These are phyloP conservation scores for Fusarium buxicola DNA, from an alignment of 2,329 filamentous ascomycete genomes.

Conservation along the genomic window DNA sequence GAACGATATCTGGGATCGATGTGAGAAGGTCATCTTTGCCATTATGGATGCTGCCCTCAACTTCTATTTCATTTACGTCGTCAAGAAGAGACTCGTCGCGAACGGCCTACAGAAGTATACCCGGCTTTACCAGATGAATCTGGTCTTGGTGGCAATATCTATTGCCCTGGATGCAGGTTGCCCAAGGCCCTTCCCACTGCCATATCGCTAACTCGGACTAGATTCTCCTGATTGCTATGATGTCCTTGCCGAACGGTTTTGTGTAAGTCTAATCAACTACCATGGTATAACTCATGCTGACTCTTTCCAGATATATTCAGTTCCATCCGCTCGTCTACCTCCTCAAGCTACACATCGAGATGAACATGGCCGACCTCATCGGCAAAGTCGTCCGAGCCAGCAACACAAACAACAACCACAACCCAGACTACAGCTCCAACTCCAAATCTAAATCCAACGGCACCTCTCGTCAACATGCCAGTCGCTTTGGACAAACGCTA, in stretches of 20 bases:
- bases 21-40: slow-evolving; percentile 61
- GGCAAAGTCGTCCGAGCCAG: slow-evolving; percentile 45
- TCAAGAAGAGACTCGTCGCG: slow-evolving; percentile 58
- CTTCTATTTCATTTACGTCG: slow-evolving; percentile 58
- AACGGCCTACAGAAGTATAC: slow-evolving; percentile 63
- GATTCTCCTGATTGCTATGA: slow-evolving; percentile 44
- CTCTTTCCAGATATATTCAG: slow-evolving; percentile 36
- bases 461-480: slow-evolving; percentile 20
- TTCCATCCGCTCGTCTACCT: slow-evolving; percentile 47
- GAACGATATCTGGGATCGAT: slow-evolving; percentile 63
- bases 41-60: slow-evolving; percentile 61
- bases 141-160: slow-evolving; percentile 45
- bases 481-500: slow-evolving; percentile 33
- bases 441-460: slow-evolving; percentile 34
- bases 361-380: slow-evolving; percentile 48
- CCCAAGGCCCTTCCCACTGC: too few species aligned
- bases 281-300: background rate
- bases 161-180: slow-evolving; percentile 44
- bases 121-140: slow-evolving; percentile 55
- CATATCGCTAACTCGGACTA: slow-evolving; percentile 4
- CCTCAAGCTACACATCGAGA: slow-evolving; percentile 46
- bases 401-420: slow-evolving; percentile 30
- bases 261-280: slow-evolving; percentile 28
- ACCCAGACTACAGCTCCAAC: slow-evolving; percentile 35
- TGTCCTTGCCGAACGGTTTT: slow-evolving; percentile 46